Evolutionary conservation across 441 rosid species (phyloP), one percentile per base, ranked within the genome.

Genomic region (Kokia cookei): DNA sequence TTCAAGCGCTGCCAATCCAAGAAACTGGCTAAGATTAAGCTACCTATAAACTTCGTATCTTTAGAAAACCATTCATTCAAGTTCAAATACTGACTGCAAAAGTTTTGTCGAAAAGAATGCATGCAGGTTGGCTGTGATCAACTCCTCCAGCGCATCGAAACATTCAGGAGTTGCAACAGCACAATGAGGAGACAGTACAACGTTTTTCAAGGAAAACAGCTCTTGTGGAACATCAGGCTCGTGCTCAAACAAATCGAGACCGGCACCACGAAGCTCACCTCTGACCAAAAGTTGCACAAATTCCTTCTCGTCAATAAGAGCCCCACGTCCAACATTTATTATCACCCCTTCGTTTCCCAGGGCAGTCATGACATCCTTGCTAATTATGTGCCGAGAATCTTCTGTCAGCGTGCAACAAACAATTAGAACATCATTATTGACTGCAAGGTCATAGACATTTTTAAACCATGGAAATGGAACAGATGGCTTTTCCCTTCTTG

Each of bases 181-280:
- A 10, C 61, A 5, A 79, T 81, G 84, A 0, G 82, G 81, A 47
- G 84, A 83, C 74, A 81, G 51, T 37, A 78, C 86, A 1, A 81
- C 77, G 35, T 76, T 83, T 64, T 81, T 79, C 81, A 83, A 24
- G 14, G 19, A 70, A 14, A 76, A 68, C 3, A 81, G 66, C 79
- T 83, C 81, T 42, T 63, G 51, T 0, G 82, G 86, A 72, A 81
- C 76, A 12, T 72, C 55, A 3, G 84, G 86, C 50, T 81, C 79
- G 1, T 83, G 59, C 80, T 83, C 79, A 70, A 81, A 78, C 77
- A 83, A 81, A 57, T 81, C 84, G 7, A 83, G 82, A 43, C 81
- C 84, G 2, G 73, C 84, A 26, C 82, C 81, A 42, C 82, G 79
- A 1, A 78, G 75, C 67, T 83, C 78, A 9, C 84, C 84, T 48